Percentiles rank a stretch among this genome's conserved stretches.
These are phyloP conservation scores for Pyrenophora teres DNA, from an alignment of 2,329 filamentous ascomycete species.

Conservation along the genomic window DNA sequence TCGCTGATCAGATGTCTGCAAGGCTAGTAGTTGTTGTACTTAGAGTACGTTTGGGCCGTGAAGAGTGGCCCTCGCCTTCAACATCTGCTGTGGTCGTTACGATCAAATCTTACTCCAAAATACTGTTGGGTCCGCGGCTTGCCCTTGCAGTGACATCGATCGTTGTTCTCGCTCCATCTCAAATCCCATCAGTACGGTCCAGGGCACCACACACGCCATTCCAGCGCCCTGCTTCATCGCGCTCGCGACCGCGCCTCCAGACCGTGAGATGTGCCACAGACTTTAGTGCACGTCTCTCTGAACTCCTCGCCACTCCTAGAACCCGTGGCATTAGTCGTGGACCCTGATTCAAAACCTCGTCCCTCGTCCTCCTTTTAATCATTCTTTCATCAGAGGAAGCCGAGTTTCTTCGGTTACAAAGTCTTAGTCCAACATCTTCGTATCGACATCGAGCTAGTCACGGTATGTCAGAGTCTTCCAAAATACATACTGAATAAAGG, in stretches of 20 bases:
- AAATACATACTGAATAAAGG: background rate
- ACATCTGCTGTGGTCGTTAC: conserved; percentile 19
- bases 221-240: conserved; percentile 42
- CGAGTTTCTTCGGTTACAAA: conserved; percentile 4
- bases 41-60: conserved; percentile 15
- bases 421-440: conserved; percentile 20
- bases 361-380: too few species aligned
- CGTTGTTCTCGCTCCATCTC: conserved; percentile 27
- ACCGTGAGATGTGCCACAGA: conserved; percentile 40
- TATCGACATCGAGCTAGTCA: background rate
- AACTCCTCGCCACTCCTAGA: conserved; percentile 33
- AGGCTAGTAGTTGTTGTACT: conserved; percentile 17
- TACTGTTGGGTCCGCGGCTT: conserved; percentile 17
- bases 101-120: conserved; percentile 17
- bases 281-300: conserved; percentile 28
- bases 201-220: conserved; percentile 36
- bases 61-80: conserved; percentile 17
- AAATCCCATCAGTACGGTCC: conserved; percentile 31
- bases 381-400: too few species aligned
- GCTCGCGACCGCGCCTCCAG: conserved; percentile 38
- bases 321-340: conserved; percentile 16
- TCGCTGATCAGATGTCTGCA: conserved; percentile 25
- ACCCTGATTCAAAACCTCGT: conserved; percentile 40
- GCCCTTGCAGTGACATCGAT: conserved; percentile 39
- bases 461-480: background rate